Evolutionary conservation across 2,329 filamentous ascomycete genomes (phyloP).

Genomic region (Sporothrix humicola): DNA sequence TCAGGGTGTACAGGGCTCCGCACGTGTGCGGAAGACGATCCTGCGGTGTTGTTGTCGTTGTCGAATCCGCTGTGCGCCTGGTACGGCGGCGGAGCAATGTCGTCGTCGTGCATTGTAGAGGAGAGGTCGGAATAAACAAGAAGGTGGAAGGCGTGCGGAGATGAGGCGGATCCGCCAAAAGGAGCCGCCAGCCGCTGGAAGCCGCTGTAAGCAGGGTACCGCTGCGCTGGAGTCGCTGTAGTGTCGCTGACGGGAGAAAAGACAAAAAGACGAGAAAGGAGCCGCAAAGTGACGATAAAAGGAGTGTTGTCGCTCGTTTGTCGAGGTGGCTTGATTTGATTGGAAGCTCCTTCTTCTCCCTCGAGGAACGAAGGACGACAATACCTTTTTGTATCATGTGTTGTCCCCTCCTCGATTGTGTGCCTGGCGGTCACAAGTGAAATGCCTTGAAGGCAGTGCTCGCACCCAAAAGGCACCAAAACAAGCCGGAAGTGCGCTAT

Average conservation of each 20-base stretch:
- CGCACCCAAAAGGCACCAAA: too few species aligned
- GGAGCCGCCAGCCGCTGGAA: neutral
- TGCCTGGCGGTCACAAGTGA: neutral
- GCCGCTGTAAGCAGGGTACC: neutral
- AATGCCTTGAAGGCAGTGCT: neutral
- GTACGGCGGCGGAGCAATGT: slow-evolving; percentile 21
- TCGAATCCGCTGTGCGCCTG: neutral
- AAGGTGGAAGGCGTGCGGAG: neutral
- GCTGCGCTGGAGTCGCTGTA: neutral
- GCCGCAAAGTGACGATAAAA: neutral
- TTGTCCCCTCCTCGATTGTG: neutral
- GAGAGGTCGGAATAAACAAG: neutral
- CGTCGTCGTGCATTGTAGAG: neutral
- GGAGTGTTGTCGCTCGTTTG: neutral
- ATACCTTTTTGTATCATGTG: neutral
- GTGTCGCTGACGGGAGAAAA: neutral
- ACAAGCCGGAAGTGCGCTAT: too few species aligned
- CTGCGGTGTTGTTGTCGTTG: neutral
- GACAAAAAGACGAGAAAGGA: neutral
- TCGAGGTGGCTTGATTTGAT: neutral
- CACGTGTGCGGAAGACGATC: neutral
- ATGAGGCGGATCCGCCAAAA: neutral
- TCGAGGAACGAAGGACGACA: neutral
- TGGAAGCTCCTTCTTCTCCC: too few species aligned
- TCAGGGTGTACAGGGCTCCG: neutral